phyloP scores from a whole-genome alignment of 306 rosid genomes.

The Vigna reflexopilosa region DNA sequence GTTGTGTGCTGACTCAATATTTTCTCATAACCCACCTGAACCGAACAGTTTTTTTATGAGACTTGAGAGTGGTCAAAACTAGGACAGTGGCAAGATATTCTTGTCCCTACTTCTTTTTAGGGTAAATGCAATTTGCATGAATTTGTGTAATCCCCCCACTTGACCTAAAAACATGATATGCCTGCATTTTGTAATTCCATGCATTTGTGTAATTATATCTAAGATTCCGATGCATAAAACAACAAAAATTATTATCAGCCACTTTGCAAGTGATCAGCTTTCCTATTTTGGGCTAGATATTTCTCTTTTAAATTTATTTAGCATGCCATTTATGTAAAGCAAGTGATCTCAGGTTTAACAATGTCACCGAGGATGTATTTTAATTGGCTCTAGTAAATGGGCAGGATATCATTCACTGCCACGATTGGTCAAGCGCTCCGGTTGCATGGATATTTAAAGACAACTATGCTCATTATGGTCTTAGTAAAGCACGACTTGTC shows the following conservation, averaged over 20 bases:
- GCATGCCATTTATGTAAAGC: slow-evolving; percentile 17
- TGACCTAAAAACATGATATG: not conserved
- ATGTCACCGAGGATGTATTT: slow-evolving; percentile 34
- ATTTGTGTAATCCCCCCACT: too few relatives aligned
- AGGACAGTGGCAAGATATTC: not conserved
- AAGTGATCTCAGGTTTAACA: slow-evolving; percentile 17
- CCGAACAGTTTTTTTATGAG: slow-evolving; percentile 23
- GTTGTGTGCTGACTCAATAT: slow-evolving; percentile 1
- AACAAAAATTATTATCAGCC: slow-evolving; percentile 11
- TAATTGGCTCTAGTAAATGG: slow-evolving; percentile 48
- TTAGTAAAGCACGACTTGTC: slow-evolving; percentile 78
- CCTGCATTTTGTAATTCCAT: not conserved
- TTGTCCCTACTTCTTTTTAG: slow-evolving; percentile 7
- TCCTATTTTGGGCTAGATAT: slow-evolving; percentile 8
- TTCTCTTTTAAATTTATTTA: slow-evolving; percentile 11
- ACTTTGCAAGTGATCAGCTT: slow-evolving; percentile 26
- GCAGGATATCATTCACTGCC: slow-evolving; percentile 98
- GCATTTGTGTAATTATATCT: slow-evolving; percentile 8
- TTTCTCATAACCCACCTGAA: slow-evolving; percentile 26
- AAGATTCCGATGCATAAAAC: slow-evolving; percentile 22
- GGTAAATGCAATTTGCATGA: too few relatives aligned
- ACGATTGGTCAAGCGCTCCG: slow-evolving; percentile 99
- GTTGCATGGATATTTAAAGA: slow-evolving; percentile 98
- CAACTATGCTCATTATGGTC: slow-evolving; percentile 79
- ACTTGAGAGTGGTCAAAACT: slow-evolving; percentile 16